Evolutionary conservation across 176 grass and related monocot genomes (phyloP), one percentile per base, ranked within the genome.

Genomic region (Urochloa ruziziensis): DNA sequence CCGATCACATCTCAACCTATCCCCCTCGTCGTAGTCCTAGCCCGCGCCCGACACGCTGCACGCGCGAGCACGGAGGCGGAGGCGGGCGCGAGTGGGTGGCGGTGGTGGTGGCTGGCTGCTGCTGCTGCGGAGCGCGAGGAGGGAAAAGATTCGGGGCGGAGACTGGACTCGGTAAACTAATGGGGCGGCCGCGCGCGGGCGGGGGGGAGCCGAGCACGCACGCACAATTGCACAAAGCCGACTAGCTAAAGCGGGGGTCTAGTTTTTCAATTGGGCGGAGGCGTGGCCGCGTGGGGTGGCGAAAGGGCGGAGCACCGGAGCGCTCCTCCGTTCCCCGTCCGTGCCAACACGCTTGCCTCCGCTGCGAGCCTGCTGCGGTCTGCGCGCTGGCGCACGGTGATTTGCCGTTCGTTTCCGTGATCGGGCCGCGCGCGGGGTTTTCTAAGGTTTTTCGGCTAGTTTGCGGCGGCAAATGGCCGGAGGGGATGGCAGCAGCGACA

Each of bases 91-190:
- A 54, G 75, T n/a, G 56, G 83, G 47, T 28, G 68, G 70, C 34
- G 62, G 28, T 40, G 65, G 2, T 7, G 77, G n/a, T n/a, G n/a
- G n/a, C n/a, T n/a, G n/a, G n/a, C n/a, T n/a, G n/a, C 32, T 34
- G 62, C 24, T 67, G 66, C 71, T 34, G 83, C 7, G 48, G 73
- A 43, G 72, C 36, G 66, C 65, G 79, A 29, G 67, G 37, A 80
- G 75, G 84, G 80, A 62, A 78, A 72, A 87, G 69, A 74, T 83
- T 86, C 65, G 83, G 52, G 12, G 71, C 70, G 77, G 61, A 43
- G 62, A 33, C 43, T 9, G 70, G 58, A 62, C 58, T 70, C 36
- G 28, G 78, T 64, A 70, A 81, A 81, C 62, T 60, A 68, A 65
- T 39, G 78, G 18, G 63, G 56, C 53, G 52, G 73, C 42, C 24